Percentiles rank a stretch among this genome's conserved stretches.
Evolutionary conservation across 306 rosid species (phyloP).

Genomic region (Lagenaria siceraria): DNA sequence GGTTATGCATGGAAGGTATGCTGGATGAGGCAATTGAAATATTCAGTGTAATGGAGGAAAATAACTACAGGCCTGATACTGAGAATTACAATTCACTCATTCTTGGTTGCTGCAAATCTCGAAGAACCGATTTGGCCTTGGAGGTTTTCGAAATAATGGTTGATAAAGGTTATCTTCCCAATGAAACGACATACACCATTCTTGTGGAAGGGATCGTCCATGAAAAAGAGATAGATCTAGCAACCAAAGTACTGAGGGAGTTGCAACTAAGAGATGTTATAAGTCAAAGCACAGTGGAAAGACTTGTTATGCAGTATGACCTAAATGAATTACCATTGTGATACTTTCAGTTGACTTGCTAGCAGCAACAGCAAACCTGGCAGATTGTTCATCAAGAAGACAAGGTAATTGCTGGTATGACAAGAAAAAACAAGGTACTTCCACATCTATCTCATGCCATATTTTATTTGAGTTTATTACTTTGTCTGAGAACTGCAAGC

Average conservation of each 20-base stretch:
- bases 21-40: conserved; percentile 68
- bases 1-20: conserved; percentile 86
- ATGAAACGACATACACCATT: conserved; percentile 65
- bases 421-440: no score
- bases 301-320: conserved; percentile 61
- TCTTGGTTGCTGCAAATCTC: conserved; percentile 63
- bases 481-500: background rate
- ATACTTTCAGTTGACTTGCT: conserved; percentile 1
- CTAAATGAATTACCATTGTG: conserved; percentile 28
- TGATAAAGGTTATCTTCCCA: conserved; percentile 51
- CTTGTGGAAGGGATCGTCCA: conserved; percentile 75
- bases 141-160: conserved; percentile 59
- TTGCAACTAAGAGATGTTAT: conserved; percentile 37
- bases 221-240: conserved; percentile 52
- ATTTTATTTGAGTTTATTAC: background rate
- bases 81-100: conserved; percentile 75
- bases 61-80: conserved; percentile 33
- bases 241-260: conserved; percentile 46
- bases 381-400: background rate
- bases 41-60: conserved; percentile 63
- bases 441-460: background rate
- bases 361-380: background rate
- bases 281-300: conserved; percentile 54
- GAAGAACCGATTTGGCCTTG: conserved; percentile 46
- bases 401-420: background rate